Evolutionary conservation across 2,329 filamentous ascomycete genomes (phyloP), one percentile per base, ranked within the genome.

Genomic region (Nemania diffusa): DNA sequence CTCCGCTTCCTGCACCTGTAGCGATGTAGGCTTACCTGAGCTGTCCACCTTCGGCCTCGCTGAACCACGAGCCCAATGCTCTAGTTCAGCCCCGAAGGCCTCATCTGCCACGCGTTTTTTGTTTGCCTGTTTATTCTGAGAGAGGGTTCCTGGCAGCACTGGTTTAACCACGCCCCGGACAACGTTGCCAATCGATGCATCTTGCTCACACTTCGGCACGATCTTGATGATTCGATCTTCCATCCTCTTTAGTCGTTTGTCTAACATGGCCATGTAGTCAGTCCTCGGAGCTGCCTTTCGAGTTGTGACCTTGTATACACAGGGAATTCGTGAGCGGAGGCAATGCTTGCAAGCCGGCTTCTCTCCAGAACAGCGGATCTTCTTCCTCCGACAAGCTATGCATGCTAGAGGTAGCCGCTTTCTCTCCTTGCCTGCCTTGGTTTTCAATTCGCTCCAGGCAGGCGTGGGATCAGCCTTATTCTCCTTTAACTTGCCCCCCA

Each of bases 251-350:
- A 98, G 80, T 60, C 96, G 88, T 81, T 97, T 97, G 81, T 98
- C 96, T 74, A 98, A 83, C 94, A 98, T 98, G 48, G 94, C 94
- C 96, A 98, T 98, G 80, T 98, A 98, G 80, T 98, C 96, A 20
- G 96, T 98, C 59, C 96, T 87, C 2, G 96, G 96, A 3, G 94
- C 94, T 1, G 95, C 94, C 79, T 98, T 98, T 67, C 96, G 87
- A 3, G 94, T 94, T 0, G 94, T 98, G 67, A 97, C 93, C 77
- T 98, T 98, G 85, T 98, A 99, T 4, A 98, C 94, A 78, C 96
- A 99, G 1, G 95, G 95, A 73, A 97, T 97, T 50, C 95, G 89
- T 58, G 95, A 97, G 64, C 94, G 89, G 66, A 97, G 85, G 77
- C 96, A 98, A 81, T 98, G 96, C 79, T 97, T 97, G 84, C 96